Conservation (phyloP, 2,329 filamentous ascomycete genomes). For the Cladophialophora chaetospira region DNA sequence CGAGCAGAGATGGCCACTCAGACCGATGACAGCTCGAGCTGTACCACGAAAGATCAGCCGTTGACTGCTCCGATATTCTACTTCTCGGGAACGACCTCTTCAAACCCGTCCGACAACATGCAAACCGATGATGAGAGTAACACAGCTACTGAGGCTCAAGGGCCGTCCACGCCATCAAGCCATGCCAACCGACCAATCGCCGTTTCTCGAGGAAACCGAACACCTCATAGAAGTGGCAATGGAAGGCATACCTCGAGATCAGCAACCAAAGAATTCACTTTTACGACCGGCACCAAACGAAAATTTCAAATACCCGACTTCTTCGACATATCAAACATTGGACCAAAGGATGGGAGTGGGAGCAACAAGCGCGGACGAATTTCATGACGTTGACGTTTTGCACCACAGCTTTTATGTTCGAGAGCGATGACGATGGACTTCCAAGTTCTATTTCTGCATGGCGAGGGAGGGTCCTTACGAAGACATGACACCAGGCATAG, state of each 20-base stretch:
- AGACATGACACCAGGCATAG: constrained; percentile 29
- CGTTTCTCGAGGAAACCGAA: constrained; percentile 45
- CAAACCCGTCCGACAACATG: constrained; percentile 40
- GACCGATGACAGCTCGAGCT: constrained; percentile 36
- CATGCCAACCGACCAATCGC: constrained; percentile 44
- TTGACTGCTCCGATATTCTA: constrained; percentile 25
- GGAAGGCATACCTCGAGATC: constrained; percentile 41
- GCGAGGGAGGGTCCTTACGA: constrained; percentile 19
- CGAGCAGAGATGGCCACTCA: constrained; percentile 19
- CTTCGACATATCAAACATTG: constrained; percentile 51
- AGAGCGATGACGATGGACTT: not conserved
- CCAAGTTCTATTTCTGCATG: constrained; percentile 2
- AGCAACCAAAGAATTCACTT: constrained; percentile 42
- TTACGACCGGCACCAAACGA: constrained; percentile 49
- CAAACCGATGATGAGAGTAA: constrained; percentile 42
- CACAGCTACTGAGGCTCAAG: constrained; percentile 22
- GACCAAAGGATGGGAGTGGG: constrained; percentile 43
- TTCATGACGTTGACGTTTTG: constrained; percentile 30
- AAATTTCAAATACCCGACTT: constrained; percentile 52
- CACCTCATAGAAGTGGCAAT: constrained; percentile 44
- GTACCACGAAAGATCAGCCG: constrained; percentile 6
- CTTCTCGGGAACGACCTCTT: constrained; percentile 20
- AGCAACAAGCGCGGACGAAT: constrained; percentile 49
- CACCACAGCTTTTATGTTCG: constrained; percentile 6
- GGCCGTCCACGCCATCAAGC: constrained; percentile 33